Evolutionary conservation across 2,329 filamentous ascomycete genomes (phyloP).

Genomic region (Aureobasidium sp.): DNA sequence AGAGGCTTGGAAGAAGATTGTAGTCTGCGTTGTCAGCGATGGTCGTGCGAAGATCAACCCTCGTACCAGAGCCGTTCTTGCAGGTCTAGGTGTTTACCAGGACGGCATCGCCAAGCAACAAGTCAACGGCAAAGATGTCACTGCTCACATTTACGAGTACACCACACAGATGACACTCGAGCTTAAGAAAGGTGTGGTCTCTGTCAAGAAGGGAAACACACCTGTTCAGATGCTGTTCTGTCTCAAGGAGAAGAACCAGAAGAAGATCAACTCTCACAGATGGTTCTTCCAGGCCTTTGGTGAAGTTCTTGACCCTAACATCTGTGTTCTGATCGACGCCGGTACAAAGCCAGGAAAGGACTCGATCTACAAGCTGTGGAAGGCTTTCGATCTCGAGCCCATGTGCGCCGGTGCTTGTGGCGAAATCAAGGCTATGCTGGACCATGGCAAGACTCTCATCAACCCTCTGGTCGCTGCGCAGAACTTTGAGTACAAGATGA

Average conservation of each 20-base stretch:
- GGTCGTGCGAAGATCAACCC: slow-evolving; percentile 96
- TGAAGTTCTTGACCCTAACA: slow-evolving; percentile 84
- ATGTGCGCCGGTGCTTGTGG: slow-evolving; percentile 97
- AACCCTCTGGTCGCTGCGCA: slow-evolving; percentile 94
- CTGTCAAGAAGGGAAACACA: slow-evolving; percentile 72
- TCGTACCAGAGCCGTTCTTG: slow-evolving; percentile 78
- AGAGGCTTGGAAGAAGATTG: slow-evolving; percentile 99
- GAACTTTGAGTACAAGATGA: slow-evolving; percentile 99
- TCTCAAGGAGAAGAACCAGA: slow-evolving; percentile 98
- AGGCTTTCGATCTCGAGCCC: slow-evolving; percentile 93
- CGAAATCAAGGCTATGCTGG: slow-evolving; percentile 98
- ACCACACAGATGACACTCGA: slow-evolving; percentile 79
- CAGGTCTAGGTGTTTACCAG: slow-evolving; percentile 93
- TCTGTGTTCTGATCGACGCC: slow-evolving; percentile 91
- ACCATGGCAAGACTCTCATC: slow-evolving; percentile 75
- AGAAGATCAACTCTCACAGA: slow-evolving; percentile 99
- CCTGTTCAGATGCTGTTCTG: slow-evolving; percentile 97
- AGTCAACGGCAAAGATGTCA: slow-evolving; percentile 93
- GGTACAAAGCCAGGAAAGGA: slow-evolving; percentile 90
- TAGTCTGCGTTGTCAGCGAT: slow-evolving; percentile 94
- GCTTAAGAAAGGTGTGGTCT: slow-evolving; percentile 83
- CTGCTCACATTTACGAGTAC: slow-evolving; percentile 93
- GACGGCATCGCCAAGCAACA: slow-evolving; percentile 98
- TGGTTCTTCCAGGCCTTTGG: slow-evolving; percentile 99
- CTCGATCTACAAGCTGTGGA: slow-evolving; percentile 97